Evolutionary conservation across 1,139 yeast species (phyloP).

Genomic region (Sugiyamaella sp.): DNA sequence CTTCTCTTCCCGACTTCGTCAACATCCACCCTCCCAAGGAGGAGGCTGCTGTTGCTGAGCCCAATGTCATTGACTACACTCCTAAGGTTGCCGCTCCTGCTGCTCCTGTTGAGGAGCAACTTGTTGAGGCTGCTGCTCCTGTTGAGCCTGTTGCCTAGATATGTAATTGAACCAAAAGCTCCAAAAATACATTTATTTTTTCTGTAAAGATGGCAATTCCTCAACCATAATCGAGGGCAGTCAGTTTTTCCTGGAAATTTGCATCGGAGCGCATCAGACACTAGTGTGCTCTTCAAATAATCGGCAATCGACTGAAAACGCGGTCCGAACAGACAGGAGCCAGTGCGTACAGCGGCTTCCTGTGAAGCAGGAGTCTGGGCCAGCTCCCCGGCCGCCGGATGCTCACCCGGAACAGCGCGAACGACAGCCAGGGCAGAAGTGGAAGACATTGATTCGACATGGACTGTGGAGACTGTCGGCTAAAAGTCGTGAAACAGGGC

Average conservation of each 20-base stretch:
- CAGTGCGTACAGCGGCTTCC: too few species aligned
- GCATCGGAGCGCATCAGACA: too few species aligned
- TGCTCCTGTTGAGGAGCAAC: slow-evolving; percentile 27
- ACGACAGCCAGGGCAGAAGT: too few species aligned
- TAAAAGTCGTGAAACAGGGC: too few species aligned
- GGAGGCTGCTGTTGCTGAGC: slow-evolving; percentile 85
- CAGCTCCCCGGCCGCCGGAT: neutral
- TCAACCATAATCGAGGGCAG: too few species aligned
- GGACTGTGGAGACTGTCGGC: too few species aligned
- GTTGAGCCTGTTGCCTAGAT: slow-evolving; percentile 29
- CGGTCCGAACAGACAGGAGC: too few species aligned
- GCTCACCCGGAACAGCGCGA: too few species aligned
- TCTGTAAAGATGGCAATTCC: too few species aligned
- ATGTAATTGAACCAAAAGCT: slow-evolving; percentile 5
- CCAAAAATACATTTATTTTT: slow-evolving; percentile 8
- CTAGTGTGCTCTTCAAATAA: neutral
- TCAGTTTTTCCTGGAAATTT: too few species aligned
- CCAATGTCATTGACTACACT: slow-evolving; percentile 59
- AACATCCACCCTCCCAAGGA: slow-evolving; percentile 96
- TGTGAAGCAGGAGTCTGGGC: neutral
- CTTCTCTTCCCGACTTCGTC: slow-evolving; percentile 93
- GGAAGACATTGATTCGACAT: too few species aligned
- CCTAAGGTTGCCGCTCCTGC: slow-evolving; percentile 32
- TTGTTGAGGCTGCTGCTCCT: slow-evolving; percentile 32
- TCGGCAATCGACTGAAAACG: too few species aligned